Evolutionary conservation across 148 eudicot species (phyloP), one percentile per base, ranked within the genome.

Genomic region (Pharnaceum exiguum): DNA sequence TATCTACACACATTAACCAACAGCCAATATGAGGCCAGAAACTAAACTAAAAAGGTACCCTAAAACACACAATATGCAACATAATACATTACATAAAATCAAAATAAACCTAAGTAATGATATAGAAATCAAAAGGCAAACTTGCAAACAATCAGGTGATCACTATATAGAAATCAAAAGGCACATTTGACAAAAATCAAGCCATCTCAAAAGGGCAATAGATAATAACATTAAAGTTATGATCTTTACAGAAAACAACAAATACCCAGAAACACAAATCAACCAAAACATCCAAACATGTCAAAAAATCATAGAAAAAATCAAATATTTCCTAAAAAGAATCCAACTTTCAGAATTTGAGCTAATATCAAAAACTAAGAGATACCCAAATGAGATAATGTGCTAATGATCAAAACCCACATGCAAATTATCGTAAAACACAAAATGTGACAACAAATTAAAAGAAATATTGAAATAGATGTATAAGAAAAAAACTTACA

Each of bases 281-380:
- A 13, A 29, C 33, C 54, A 49, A 23, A 26, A 27, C 59, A 53
- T 30, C n/a, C 32, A 19, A 43, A 31, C 12, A 21, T 53, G 32
- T 18, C 32, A 21, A 6, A 29, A 29, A n/a, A n/a, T n/a, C n/a
- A n/a, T 18, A 53, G 59, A 53, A 30, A 44, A 52, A 16, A 32
- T 42, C 59, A 23, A 42, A 61, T 0, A 30, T 35, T 60, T 25
- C 27, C 33, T 42, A 60, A 31, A 8, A 35, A 6, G 17, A 63
- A 32, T 61, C 69, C 61, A 45, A 65, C 54, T 65, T 55, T 33
- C 60, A 40, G 36, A 64, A 44, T 22, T 1, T 51, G 17, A 28
- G 19, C 46, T 7, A 33, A 47, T 24, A 22, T 33, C 9, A 17
- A 27, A 4, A 38, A 51, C 21, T 5, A 11, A 42, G 35, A 52